These are phyloP conservation scores for Saposhnikovia divaricata DNA, from an alignment of 129 eudicot genomes.

Conservation along the genomic window DNA sequence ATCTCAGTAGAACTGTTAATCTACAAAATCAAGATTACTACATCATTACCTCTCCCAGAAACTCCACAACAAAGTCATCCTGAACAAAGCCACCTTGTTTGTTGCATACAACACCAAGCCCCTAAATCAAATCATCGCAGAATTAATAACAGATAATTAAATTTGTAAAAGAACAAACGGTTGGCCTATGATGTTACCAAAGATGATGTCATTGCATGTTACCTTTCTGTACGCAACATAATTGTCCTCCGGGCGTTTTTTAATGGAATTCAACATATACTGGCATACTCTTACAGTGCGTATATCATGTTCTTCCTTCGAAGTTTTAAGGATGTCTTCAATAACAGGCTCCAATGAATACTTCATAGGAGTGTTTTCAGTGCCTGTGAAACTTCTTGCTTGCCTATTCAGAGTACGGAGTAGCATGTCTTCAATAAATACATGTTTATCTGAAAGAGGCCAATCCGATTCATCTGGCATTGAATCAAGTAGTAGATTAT, in stretches of 20 bases:
- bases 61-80: slow-evolving; percentile 96
- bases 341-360: slow-evolving; percentile 68
- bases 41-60: slow-evolving; percentile 83
- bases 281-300: slow-evolving; percentile 52
- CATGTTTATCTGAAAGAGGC: slow-evolving; percentile 76
- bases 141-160: neutral
- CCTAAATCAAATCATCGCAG: slow-evolving; percentile 29
- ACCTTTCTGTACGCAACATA: slow-evolving; percentile 98
- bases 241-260: slow-evolving; percentile 83
- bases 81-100: slow-evolving; percentile 81
- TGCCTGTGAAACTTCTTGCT: slow-evolving; percentile 72
- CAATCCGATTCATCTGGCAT: slow-evolving; percentile 89
- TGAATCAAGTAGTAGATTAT: slow-evolving; percentile 89
- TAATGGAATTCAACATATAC: slow-evolving; percentile 62
- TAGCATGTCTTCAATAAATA: slow-evolving; percentile 78
- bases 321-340: slow-evolving; percentile 51
- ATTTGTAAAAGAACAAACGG: neutral
- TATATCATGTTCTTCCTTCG: slow-evolving; percentile 50
- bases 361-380: slow-evolving; percentile 85
- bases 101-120: slow-evolving; percentile 98
- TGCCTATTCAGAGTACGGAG: slow-evolving; percentile 82
- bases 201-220: neutral
- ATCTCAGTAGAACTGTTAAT: neutral
- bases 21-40: neutral
- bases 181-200: neutral